These are phyloP conservation scores for Alternaria panax DNA, from an alignment of 2,329 filamentous ascomycete species.

Conservation along the genomic window DNA sequence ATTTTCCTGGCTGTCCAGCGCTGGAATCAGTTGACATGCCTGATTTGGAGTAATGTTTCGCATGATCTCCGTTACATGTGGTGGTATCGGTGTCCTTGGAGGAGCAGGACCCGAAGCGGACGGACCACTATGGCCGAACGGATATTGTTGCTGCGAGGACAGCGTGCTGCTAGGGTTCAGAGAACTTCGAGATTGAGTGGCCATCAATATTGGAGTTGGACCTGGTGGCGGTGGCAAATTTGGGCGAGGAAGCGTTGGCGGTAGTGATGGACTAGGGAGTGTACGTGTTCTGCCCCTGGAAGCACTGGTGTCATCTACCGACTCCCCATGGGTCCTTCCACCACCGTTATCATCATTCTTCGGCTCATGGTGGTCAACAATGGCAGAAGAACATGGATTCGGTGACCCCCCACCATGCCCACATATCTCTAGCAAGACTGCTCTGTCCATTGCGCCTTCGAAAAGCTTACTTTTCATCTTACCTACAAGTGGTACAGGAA, in stretches of 20 bases:
- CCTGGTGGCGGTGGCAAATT: conserved; percentile 2
- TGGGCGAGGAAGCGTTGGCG: neutral
- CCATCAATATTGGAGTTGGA: neutral
- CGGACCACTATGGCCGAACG: neutral
- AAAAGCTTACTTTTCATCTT: conserved; percentile 34
- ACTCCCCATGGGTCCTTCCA: conserved; percentile 6
- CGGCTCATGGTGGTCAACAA: neutral
- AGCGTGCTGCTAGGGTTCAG: neutral
- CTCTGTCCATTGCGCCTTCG: conserved; percentile 16
- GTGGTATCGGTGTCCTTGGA: neutral
- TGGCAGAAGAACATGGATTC: neutral
- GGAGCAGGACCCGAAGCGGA: neutral
- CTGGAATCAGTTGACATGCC: conserved; percentile 11
- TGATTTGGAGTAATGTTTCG: conserved; percentile 16
- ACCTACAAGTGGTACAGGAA: conserved; percentile 28
- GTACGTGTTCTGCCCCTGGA: neutral
- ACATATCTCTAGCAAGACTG: neutral
- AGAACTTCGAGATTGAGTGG: neutral
- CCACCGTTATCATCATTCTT: conserved; percentile 1
- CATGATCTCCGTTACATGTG: conserved; percentile 18
- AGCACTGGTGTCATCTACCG: conserved; percentile 7
- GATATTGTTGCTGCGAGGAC: neutral
- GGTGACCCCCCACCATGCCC: neutral
- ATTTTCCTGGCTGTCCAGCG: conserved; percentile 11
- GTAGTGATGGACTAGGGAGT: neutral